phyloP scores from a whole-genome alignment of 1,139 yeast genomes.

The Debaryomyces coudertii region DNA sequence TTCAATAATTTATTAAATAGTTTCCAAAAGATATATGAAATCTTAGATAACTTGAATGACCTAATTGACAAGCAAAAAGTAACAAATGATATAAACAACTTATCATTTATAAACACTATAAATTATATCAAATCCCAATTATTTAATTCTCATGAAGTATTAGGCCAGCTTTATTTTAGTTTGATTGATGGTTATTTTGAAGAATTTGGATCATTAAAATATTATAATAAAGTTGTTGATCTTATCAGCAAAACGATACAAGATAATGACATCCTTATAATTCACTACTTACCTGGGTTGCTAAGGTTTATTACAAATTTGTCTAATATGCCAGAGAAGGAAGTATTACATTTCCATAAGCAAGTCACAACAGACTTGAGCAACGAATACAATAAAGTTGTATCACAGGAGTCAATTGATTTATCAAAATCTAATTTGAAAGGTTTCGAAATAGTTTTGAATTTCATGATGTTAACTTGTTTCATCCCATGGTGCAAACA shows the following conservation, averaged over 20 bases:
- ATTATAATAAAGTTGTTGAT: slow-evolving; percentile 39
- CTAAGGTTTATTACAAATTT: slow-evolving; percentile 45
- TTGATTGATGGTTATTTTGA: slow-evolving; percentile 41
- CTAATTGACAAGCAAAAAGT: slow-evolving; percentile 65
- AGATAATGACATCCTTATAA: slow-evolving; percentile 61
- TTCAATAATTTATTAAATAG: slow-evolving; percentile 51
- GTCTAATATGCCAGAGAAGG: slow-evolving; percentile 21
- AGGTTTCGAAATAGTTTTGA: slow-evolving; percentile 50
- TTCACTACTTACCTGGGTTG: slow-evolving; percentile 70
- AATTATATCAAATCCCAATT: slow-evolving; percentile 64
- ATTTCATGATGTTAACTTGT: slow-evolving; percentile 61
- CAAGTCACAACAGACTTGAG: slow-evolving; percentile 22
- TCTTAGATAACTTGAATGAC: slow-evolving; percentile 59
- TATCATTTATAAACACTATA: slow-evolving; percentile 56
- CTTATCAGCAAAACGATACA: slow-evolving; percentile 42
- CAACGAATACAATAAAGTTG: slow-evolving; percentile 27
- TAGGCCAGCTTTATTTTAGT: slow-evolving; percentile 68
- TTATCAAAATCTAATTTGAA: slow-evolving; percentile 56
- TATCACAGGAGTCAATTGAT: slow-evolving; percentile 38
- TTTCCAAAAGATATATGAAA: slow-evolving; percentile 59
- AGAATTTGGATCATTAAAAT: slow-evolving; percentile 31
- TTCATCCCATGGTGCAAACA: slow-evolving; percentile 74
- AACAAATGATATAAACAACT: slow-evolving; percentile 42
- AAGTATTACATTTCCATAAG: slow-evolving; percentile 34
- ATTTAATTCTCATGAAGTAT: slow-evolving; percentile 66